Evolutionary conservation across 2,329 filamentous ascomycete genomes (phyloP).

Genomic region (Juglanconis sp.): DNA sequence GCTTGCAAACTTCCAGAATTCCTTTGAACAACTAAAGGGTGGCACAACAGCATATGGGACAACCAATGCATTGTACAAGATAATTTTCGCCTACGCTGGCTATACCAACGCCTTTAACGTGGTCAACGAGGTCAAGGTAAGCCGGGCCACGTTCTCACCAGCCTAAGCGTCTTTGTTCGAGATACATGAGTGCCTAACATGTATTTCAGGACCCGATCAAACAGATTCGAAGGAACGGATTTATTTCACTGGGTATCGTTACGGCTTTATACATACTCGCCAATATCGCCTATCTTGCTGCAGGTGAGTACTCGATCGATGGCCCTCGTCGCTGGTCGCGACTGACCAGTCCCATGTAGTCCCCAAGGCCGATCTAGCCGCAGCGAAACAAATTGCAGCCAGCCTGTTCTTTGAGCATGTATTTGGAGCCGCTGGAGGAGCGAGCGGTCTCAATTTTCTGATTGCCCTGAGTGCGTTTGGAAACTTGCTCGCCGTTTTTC

Average conservation of each 20-base stretch:
- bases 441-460: constrained; percentile 51
- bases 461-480: constrained; percentile 57
- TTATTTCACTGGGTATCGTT: constrained; percentile 48
- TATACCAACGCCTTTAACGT: constrained; percentile 59
- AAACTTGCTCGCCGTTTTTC: constrained; percentile 52
- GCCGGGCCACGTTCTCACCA: neutral
- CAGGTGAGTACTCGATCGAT: constrained; percentile 22
- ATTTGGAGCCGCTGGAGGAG: constrained; percentile 46
- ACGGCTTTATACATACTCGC: constrained; percentile 53
- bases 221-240: constrained; percentile 48
- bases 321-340: too few species aligned
- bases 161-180: neutral
- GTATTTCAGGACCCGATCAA: constrained; percentile 50
- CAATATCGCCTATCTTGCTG: constrained; percentile 60
- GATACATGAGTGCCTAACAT: neutral
- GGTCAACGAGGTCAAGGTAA: constrained; percentile 52
- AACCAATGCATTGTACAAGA: constrained; percentile 58
- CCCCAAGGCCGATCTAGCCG: constrained; percentile 47
- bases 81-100: constrained; percentile 56
- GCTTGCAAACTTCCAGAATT: constrained; percentile 49
- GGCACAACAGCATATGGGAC: constrained; percentile 42
- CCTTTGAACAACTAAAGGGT: constrained; percentile 44
- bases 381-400: constrained; percentile 51
- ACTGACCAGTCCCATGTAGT: constrained; percentile 27
- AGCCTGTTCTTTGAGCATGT: constrained; percentile 57